These are phyloP conservation scores for Paramecium sonneborni DNA, from an alignment of 73 alveolate genomes.

Conservation along the genomic window DNA sequence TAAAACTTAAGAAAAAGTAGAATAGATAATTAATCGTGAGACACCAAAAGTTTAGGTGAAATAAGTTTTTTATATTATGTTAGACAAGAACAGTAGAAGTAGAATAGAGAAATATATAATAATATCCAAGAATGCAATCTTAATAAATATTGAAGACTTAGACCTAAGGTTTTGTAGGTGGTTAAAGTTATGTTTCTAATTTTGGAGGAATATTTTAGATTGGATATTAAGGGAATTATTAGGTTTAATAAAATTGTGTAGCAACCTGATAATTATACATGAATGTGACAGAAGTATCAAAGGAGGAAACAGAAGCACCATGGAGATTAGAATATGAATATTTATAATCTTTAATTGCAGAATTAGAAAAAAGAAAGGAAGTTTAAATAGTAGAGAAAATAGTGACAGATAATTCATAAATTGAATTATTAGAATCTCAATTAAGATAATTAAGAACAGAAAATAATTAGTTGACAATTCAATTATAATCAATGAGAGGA, in stretches of 20 bases:
- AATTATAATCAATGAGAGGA: neutral
- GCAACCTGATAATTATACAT: constrained; percentile 1
- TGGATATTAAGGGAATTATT: constrained; percentile 34
- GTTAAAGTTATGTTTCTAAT: neutral
- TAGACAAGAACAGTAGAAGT: neutral
- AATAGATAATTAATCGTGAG: neutral
- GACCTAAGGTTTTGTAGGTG: constrained; percentile 24
- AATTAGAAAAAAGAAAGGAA: neutral
- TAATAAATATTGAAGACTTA: neutral
- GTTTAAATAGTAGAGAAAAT: neutral
- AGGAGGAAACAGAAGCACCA: constrained; percentile 45
- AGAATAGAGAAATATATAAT: neutral
- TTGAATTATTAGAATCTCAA: neutral
- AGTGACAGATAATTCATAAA: neutral
- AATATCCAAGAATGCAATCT: neutral
- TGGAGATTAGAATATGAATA: constrained; percentile 50
- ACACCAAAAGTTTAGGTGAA: neutral
- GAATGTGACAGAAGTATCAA: constrained; percentile 32
- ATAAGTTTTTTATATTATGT: neutral
- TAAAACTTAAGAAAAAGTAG: neutral
- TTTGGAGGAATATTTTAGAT: neutral
- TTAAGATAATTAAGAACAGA: neutral
- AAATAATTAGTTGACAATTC: neutral
- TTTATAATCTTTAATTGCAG: neutral
- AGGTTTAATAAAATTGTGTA: neutral